Evolutionary conservation across 1,284 basidiomycete species (phyloP).

Genomic region (Inonotus hispidus): DNA sequence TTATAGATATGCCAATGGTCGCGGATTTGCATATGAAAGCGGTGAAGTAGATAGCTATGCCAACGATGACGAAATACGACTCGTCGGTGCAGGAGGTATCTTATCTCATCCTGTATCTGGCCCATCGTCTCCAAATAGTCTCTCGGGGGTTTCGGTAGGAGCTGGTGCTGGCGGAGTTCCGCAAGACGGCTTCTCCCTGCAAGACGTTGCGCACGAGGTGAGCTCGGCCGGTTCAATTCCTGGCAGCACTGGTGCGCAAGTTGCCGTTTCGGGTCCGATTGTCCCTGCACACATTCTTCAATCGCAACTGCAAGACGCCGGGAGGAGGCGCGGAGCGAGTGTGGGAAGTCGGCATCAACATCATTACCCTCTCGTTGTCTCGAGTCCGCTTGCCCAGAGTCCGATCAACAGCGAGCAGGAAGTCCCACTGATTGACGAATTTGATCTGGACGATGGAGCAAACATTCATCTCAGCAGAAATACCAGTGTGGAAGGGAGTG

Average conservation of each 20-base stretch:
- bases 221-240: not conserved
- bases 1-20: not conserved
- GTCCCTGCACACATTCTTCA: not conserved
- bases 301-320: not conserved
- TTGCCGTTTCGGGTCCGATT: not conserved
- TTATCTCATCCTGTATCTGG: constrained; percentile 14
- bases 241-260: not conserved
- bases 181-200: constrained; percentile 5
- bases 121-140: constrained; percentile 14
- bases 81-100: constrained; percentile 16
- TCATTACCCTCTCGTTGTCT: not conserved
- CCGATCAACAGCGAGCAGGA: constrained; percentile 10
- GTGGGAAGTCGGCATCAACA: not conserved
- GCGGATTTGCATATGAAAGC: not conserved
- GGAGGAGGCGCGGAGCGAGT: not conserved
- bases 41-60: not conserved
- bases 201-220: not conserved
- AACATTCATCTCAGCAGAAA: not conserved
- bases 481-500: not conserved
- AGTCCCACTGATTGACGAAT: not conserved
- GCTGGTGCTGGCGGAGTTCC: not conserved
- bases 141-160: constrained; percentile 13
- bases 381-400: constrained; percentile 17
- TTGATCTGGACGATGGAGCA: not conserved
- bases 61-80: constrained; percentile 11